phyloP scores from a whole-genome alignment of 176 grass and related monocot genomes.

The Saccharum spontaneum region DNA sequence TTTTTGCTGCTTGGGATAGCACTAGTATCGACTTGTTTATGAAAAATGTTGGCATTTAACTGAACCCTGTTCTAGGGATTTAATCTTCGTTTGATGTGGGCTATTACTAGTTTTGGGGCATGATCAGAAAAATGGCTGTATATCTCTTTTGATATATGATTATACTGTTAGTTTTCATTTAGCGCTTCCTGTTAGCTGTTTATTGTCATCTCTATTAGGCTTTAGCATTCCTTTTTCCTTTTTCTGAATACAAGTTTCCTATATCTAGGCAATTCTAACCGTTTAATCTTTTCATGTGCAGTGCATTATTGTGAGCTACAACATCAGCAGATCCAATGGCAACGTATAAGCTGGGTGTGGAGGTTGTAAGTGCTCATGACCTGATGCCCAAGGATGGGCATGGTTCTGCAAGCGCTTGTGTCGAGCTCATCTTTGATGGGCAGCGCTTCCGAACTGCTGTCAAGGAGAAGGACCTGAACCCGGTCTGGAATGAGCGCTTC shows the following conservation, averaged over 20 bases:
- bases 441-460: slow-evolving; percentile 81
- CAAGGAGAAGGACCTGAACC: slow-evolving; percentile 88
- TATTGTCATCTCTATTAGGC: background rate
- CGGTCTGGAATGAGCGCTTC: slow-evolving; percentile 84
- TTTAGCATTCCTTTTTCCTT: background rate
- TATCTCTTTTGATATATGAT: background rate
- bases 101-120: background rate
- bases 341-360: slow-evolving; percentile 77
- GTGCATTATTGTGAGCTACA: background rate
- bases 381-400: slow-evolving; percentile 95
- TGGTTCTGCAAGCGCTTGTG: slow-evolving; percentile 79
- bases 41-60: background rate
- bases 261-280: background rate
- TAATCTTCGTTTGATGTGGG: background rate
- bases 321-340: slow-evolving; percentile 26
- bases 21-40: background rate
- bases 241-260: background rate
- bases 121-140: background rate
- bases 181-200: background rate
- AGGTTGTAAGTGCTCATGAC: slow-evolving; percentile 83
- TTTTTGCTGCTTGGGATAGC: background rate
- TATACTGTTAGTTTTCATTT: background rate
- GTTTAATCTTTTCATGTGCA: background rate
- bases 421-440: slow-evolving; percentile 86
- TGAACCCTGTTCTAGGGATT: background rate